Conservation (phyloP, 1,284 basidiomycete species). For the Flammula alnicola region DNA sequence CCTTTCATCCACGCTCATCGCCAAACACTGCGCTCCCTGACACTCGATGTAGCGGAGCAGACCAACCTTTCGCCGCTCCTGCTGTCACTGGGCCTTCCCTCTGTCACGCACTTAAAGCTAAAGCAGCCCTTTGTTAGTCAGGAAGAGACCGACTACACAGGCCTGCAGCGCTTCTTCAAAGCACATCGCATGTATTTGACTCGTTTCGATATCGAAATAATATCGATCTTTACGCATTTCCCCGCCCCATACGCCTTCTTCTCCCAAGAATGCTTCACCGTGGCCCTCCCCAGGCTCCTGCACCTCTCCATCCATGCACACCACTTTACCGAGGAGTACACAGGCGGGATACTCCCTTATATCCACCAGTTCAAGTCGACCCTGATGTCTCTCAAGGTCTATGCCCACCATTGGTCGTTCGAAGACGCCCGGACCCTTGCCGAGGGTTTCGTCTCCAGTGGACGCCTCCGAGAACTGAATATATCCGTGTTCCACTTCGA, state of each 20-base stretch:
- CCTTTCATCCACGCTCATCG: conserved; percentile 15
- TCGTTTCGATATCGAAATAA: conserved; percentile 5
- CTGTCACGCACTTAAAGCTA: conserved; percentile 15
- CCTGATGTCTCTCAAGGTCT: conserved; percentile 9
- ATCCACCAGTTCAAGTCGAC: conserved; percentile 10
- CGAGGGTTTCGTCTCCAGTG: conserved; percentile 5
- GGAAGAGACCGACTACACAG: conserved; percentile 6
- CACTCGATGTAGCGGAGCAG: conserved; percentile 13
- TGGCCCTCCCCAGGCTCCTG: conserved; percentile 15
- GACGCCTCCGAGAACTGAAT: conserved; percentile 8
- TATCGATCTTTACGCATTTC: background rate
- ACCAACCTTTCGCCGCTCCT: conserved; percentile 9
- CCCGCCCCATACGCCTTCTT: conserved; percentile 12
- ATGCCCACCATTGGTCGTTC: conserved; percentile 1
- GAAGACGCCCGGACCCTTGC: conserved; percentile 2
- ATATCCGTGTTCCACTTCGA: conserved; percentile 9
- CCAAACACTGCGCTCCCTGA: conserved; percentile 11
- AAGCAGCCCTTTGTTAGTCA: conserved; percentile 4
- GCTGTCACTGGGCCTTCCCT: background rate
- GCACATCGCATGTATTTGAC: conserved; percentile 14
- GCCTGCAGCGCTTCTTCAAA: conserved; percentile 17
- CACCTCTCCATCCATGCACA: conserved; percentile 13
- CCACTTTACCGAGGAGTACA: conserved; percentile 6
- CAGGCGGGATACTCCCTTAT: conserved; percentile 9
- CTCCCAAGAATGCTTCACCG: conserved; percentile 13